phyloP scores from a whole-genome alignment of 2,329 filamentous ascomycete species.

The Sporothrix dimorphospora region DNA sequence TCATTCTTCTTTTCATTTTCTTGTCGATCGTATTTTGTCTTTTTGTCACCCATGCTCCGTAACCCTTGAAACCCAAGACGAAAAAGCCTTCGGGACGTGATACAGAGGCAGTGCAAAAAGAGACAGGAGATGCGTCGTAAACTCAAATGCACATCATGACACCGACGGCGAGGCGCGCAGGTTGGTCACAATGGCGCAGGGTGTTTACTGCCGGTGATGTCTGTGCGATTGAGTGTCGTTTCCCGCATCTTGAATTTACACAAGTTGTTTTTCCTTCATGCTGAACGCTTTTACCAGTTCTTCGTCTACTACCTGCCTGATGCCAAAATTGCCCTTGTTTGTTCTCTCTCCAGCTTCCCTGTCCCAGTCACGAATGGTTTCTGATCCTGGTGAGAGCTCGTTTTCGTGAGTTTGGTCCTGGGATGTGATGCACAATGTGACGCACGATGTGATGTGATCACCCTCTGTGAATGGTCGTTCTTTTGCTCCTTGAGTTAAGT shows the following conservation, averaged over 20 bases:
- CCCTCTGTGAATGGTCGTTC: not conserved
- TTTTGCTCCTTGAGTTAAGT: not conserved
- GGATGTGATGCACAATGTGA: not conserved
- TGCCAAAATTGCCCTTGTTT: too few species aligned
- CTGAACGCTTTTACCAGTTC: too few species aligned
- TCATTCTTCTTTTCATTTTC: not conserved
- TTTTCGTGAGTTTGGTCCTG: not conserved
- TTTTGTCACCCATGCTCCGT: too few species aligned
- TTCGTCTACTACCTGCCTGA: too few species aligned
- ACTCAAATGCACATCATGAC: not conserved
- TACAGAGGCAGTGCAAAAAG: constrained; percentile 1
- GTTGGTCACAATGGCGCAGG: not conserved
- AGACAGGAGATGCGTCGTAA: not conserved
- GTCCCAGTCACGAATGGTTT: too few species aligned
- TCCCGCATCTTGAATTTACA: not conserved
- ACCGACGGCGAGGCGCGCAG: not conserved
- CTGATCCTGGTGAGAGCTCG: too few species aligned
- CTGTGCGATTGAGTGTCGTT: not conserved
- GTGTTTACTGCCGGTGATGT: not conserved
- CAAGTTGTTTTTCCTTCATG: too few species aligned
- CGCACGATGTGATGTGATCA: not conserved
- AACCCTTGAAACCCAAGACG: not conserved
- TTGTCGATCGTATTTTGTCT: not conserved
- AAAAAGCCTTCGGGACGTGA: not conserved
- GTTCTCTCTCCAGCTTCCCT: too few species aligned